Evolutionary conservation across 2,329 filamentous ascomycete genomes (phyloP).

Genomic region (Aureobasidium sp.): DNA sequence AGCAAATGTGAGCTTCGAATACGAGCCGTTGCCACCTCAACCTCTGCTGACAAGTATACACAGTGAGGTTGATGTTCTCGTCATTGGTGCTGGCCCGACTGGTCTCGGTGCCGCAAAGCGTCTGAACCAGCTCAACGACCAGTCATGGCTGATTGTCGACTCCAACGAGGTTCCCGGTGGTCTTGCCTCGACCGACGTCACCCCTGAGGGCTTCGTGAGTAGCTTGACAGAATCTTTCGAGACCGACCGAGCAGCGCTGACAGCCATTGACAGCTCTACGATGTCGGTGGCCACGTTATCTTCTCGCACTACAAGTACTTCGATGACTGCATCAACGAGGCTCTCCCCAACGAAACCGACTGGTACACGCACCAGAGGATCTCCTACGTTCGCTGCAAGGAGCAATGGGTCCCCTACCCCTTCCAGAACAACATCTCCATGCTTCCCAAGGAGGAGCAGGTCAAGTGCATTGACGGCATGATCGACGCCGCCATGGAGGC

Average conservation of each 20-base stretch:
- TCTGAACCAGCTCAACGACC: slow-evolving; percentile 84
- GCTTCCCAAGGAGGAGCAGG: slow-evolving; percentile 94
- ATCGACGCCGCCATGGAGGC: slow-evolving; percentile 87
- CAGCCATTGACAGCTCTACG: slow-evolving; percentile 64
- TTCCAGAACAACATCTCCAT: slow-evolving; percentile 99
- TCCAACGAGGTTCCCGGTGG: slow-evolving; percentile 86
- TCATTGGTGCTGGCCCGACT: slow-evolving; percentile 96
- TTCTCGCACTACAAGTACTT: slow-evolving; percentile 99
- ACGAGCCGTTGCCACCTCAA: slow-evolving; percentile 9
- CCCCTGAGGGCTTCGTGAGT: slow-evolving; percentile 94
- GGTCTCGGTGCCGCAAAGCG: slow-evolving; percentile 97
- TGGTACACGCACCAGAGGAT: slow-evolving; percentile 98
- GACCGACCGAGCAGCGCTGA: background rate
- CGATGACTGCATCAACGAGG: slow-evolving; percentile 96
- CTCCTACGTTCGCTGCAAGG: slow-evolving; percentile 97
- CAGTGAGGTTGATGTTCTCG: slow-evolving; percentile 90
- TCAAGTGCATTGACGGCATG: slow-evolving; percentile 86
- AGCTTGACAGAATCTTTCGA: background rate
- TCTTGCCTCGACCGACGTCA: slow-evolving; percentile 90
- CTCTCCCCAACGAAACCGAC: slow-evolving; percentile 83
- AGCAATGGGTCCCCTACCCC: slow-evolving; percentile 93
- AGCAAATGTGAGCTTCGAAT: slow-evolving; percentile 16
- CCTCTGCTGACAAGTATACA: slow-evolving; percentile 13
- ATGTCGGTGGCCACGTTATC: slow-evolving; percentile 96
- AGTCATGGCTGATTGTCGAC: slow-evolving; percentile 95